Base-by-base conservation (phyloP, 768 basidiomycete species). In the Royoungia palumana region DNA sequence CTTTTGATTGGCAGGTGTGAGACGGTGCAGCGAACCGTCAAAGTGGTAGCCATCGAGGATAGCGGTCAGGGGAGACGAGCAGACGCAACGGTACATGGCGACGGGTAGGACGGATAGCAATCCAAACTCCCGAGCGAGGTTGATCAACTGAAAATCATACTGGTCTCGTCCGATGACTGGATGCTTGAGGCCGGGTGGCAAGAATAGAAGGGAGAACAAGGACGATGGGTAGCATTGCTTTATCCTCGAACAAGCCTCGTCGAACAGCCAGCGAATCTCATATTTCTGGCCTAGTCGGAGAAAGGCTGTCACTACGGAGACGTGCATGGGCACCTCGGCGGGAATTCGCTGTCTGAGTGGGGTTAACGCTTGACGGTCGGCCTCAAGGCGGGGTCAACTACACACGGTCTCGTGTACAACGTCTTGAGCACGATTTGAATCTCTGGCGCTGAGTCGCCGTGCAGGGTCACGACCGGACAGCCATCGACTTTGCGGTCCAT, bases 381-480 rank as follows among this genome's bases (percentile, higher is more conserved):
- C 34, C 21, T 12, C 16, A 40, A 24, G 17, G 44, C 28, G 37
- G 37, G 37, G 42, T 37, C 28, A 17, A 44, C 38, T 51, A 62
- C 60, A 32, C 51, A 62, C 60, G 60, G 56, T 61, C 41, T 59
- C 40, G 36, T 30, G 37, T 61, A 56, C 40, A 61, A 27, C 0
- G 60, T 59, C 36, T 59, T 59, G 38, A 61, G 60, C 16, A 61
- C 54, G 19, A 61, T 61, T 53, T 62, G 60, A n/a, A 61, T 51
- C 24, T 61, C 60, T 36, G 50, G 41, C 11, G 57, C 54, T 9
- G 49, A 35, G 44, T 61, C 60, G n/a, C n/a, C n/a, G 5, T 59
- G 47, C 38, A 61, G 22, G 1, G 51, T 51, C 27, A 61, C 42
- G 38, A 61, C 60, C n/a, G 60, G 51, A 48, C 60, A 61, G 3